Evolutionary conservation across 192 early-diverging fungal species (phyloP), one percentile per base, ranked within the genome.

Genomic region (Lobosporangium transversale): DNA sequence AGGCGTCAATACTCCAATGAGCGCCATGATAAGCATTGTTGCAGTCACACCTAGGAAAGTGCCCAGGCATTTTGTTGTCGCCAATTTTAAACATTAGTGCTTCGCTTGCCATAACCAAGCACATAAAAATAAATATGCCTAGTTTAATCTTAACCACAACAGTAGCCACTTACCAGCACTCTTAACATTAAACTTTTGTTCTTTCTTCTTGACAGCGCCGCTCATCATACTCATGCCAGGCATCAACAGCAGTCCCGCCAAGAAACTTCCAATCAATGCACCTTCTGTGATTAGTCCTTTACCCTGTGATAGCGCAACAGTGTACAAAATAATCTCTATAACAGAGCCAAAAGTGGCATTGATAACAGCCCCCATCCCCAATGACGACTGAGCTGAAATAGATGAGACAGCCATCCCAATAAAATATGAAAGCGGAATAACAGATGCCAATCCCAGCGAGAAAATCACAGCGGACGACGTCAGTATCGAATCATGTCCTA

Each of bases 281-380:
- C 97, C 97, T 80, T 97, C 95, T 2, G 96, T 94, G 43, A 99
- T 86, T 26, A 80, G 66, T 30, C 88, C 87, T 81, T 97, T 97
- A 12, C 95, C 96, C 69, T 94, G 84, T 54, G 89, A 89, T 62
- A 99, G 80, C 12, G 95, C 96, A 23, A 98, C 89, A n/a, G 88
- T 81, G 78, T 98, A 98, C 49, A 99, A 83, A 62, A 97, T 94
- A 55, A 97, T 93, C 82, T 98, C 97, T 54, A 98, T 93, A 29
- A 98, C 96, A 26, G 89, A 91, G 51, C 97, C 97, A 71, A 99
- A 99, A 1, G 97, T 97, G 6, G 97, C 97, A 79, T 99, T 99
- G 71, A 98, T 93, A 23, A 97, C 96, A 0, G 95, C 93, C 20
- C 95, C 97, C 69, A 99, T 75, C n/a, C 94, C 97, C 56, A 96